phyloP scores from a whole-genome alignment of 208 protist species.

The Leishmania major region DNA sequence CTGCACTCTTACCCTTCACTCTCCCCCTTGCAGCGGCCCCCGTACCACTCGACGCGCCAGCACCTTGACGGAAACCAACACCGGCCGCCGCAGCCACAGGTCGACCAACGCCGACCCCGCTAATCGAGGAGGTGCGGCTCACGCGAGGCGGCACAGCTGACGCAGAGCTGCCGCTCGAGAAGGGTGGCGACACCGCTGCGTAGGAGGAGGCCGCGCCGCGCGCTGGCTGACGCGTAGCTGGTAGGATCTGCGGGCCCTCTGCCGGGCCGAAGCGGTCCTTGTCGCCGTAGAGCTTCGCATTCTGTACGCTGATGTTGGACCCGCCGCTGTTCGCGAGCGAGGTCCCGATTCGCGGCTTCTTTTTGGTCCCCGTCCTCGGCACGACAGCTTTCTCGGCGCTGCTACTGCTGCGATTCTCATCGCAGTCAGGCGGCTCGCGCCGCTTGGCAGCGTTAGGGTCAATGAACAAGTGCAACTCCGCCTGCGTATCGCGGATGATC shows the following conservation, averaged over 20 bases:
- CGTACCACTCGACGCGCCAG: not conserved
- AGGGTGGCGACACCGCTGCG: not conserved
- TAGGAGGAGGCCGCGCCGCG: conserved; percentile 9
- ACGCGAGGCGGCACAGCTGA: not conserved
- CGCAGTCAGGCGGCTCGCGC: conserved; percentile 9
- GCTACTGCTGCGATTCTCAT: conserved; percentile 13
- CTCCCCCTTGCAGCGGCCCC: not conserved
- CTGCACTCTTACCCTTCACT: conserved; percentile 22
- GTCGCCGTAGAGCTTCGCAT: conserved; percentile 77
- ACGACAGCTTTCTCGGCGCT: conserved; percentile 6
- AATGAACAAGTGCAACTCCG: conserved; percentile 35
- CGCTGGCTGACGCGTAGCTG: conserved; percentile 4
- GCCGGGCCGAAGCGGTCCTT: conserved; percentile 80
- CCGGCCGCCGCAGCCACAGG: not conserved
- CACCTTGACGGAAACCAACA: not conserved
- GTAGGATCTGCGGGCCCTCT: conserved; percentile 29
- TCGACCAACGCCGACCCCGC: conserved; percentile 2
- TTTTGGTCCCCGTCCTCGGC: not conserved
- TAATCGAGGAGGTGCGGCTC: conserved; percentile 18
- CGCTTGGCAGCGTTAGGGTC: conserved; percentile 15
- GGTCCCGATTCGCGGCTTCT: conserved; percentile 18
- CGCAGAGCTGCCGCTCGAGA: not conserved
- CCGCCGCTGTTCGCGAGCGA: not conserved
- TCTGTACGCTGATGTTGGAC: conserved; percentile 31
- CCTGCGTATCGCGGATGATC: conserved; percentile 38